A percentile compares a stretch with the other conserved stretches of the same genome.
Conservation (phyloP, 2,329 filamentous ascomycete species). For the Alternaria novae-zelandiae region DNA sequence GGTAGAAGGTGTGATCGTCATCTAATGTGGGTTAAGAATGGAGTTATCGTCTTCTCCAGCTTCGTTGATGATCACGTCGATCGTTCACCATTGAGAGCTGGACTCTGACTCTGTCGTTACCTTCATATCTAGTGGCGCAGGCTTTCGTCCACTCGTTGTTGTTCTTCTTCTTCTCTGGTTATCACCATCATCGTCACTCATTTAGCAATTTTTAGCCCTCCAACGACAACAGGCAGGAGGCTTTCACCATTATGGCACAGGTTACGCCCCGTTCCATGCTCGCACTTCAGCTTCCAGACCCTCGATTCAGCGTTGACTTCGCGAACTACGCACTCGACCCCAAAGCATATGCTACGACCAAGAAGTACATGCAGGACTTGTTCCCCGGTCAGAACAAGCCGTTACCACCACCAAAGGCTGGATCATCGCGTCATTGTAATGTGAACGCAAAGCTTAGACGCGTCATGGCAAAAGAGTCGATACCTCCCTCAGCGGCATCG, state of each 20-base stretch:
- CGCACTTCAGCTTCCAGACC: conserved; percentile 29
- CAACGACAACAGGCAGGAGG: background rate
- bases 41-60: conserved; percentile 5
- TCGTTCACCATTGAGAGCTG: conserved; percentile 8
- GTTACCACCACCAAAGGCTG: background rate
- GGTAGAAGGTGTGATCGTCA: background rate
- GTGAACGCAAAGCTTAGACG: background rate
- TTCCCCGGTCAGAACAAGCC: conserved; percentile 14
- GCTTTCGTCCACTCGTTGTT: background rate
- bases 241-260: conserved; percentile 21
- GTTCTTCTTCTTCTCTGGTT: background rate
- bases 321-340: conserved; percentile 15
- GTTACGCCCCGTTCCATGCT: conserved; percentile 20
- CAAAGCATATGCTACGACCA: conserved; percentile 4
- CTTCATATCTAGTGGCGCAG: conserved; percentile 5
- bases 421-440: background rate
- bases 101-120: conserved; percentile 7
- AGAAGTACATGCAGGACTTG: conserved; percentile 9
- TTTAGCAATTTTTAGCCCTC: background rate
- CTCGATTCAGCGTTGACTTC: conserved; percentile 32
- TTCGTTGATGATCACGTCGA: background rate
- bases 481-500: background rate
- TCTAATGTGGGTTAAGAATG: background rate
- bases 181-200: background rate
- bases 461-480: background rate